Evolutionary conservation across 2,329 filamentous ascomycete genomes (phyloP), one percentile per base, ranked within the genome.

Genomic region (Teratosphaeria epicoccoides): DNA sequence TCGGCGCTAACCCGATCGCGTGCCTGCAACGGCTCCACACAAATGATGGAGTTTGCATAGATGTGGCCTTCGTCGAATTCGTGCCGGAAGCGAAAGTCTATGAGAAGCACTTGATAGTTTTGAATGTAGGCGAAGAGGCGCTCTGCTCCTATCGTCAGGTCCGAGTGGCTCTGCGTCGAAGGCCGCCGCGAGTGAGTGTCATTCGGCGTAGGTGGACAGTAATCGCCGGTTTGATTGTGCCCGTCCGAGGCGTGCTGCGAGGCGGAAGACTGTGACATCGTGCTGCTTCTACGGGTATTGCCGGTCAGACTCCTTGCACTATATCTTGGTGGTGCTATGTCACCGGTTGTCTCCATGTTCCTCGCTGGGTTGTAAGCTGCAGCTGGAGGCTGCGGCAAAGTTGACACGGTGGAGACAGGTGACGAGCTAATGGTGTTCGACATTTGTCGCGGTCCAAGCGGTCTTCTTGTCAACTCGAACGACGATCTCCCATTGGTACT

Each of bases 11-110:
- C 76, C 26, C 80, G 83, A 44, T 84, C 79, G 50, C 87, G 80
- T 46, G 88, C 68, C 9, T 84, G 79, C 44, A 94, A 79, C 23
- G 90, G 88, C 62, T 98, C 93, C 54, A 98, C 80, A 67, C 93
- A 98, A 44, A 98, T 88, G 37, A 89, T 87, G 5, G 81, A 84
- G 51, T 83, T 83, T 5, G 86, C 83, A 73, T 86, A 85, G 57
- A 98, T 89, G 65, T 98, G 93, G 0, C 93, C 93, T 46, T 84
- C 78, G 59, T 97, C 88, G 64, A 87, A 98, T 7, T 86, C 80
- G 49, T 86, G 81, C 24, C 93, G 83, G 51, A 80, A 74, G 37
- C 93, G 83, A 43, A 96, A 82, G 67, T 98, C 93, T 57, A 98
- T 88, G 23, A 97, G 68, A 11, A 98, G 72, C 23, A 96, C 76